A percentile compares a stretch with the other conserved stretches of the same genome.
phyloP scores from a whole-genome alignment of 2,329 filamentous ascomycete genomes.

The Chrysoporthe puriensis region DNA sequence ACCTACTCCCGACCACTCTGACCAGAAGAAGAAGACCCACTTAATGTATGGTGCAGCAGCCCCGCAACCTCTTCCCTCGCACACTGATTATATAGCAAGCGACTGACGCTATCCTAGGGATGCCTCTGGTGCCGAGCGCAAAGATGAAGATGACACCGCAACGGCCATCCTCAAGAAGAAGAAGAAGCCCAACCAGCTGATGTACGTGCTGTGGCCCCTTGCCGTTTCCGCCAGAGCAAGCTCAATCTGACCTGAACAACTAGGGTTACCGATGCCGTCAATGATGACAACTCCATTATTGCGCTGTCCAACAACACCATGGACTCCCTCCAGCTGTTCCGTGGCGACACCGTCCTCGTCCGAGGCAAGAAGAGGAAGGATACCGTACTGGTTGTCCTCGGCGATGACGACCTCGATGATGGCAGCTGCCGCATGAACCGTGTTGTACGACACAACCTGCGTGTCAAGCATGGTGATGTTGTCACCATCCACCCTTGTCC shows the following conservation, averaged over 20 bases:
- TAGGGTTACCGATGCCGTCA: conserved; percentile 96
- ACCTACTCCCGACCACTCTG: conserved; percentile 54
- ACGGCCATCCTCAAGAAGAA: conserved; percentile 99
- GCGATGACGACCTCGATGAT: conserved; percentile 97
- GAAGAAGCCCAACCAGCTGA: conserved; percentile 99
- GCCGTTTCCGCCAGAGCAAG: background rate
- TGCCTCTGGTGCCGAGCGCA: conserved; percentile 84
- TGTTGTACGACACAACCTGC: conserved; percentile 96
- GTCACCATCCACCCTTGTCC: conserved; percentile 97
- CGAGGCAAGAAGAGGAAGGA: conserved; percentile 99
- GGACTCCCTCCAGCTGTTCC: conserved; percentile 97
- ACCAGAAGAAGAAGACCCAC: conserved; percentile 83
- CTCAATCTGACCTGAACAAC: conserved; percentile 31
- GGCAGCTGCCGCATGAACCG: conserved; percentile 97
- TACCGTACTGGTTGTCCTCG: conserved; percentile 94
- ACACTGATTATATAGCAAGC: background rate
- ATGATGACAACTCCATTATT: conserved; percentile 99
- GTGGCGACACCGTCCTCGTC: conserved; percentile 95
- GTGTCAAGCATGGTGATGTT: conserved; percentile 97
- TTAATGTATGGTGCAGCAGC: conserved; percentile 64
- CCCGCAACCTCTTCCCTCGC: conserved; percentile 10
- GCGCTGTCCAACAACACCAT: conserved; percentile 98
- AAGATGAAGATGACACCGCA: conserved; percentile 86
- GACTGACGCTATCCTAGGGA: conserved; percentile 61
- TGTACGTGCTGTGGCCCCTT: conserved; percentile 57